Evolutionary conservation across 257 asterid genomes (phyloP), one percentile per base, ranked within the genome.

Genomic region (Nicotiana sylvestris): DNA sequence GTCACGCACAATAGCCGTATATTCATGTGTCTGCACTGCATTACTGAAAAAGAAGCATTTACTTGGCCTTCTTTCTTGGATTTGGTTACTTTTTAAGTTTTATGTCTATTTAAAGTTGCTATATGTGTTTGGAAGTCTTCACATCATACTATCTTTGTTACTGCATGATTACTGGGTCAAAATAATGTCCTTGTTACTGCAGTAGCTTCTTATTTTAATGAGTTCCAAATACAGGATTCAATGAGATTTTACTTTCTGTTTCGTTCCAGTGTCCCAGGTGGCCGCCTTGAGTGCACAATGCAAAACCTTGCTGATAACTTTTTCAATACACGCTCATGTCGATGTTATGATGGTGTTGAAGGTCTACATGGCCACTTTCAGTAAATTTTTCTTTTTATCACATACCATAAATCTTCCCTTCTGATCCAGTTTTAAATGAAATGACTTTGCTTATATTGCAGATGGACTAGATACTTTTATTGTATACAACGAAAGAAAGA

Each of bases 201-300:
- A 5, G 62, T 76, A 46, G 67, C 78, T 82, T 82, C 18, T 4
- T 57, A 49, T 46, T 6, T 78, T 61, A 32, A n/a, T 35, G 80
- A 76, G 46, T 51, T 76, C 46, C 53, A 15, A 51, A 58, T 49
- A 49, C 46, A 27, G 21, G 43, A 49, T 76, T 66, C 29, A 80
- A 56, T 46, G 66, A 61, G 37, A 81, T 79, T 85, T 84, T 56
- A 81, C 79, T 51, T 76, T 76, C 64, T 76, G 21, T 76, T 66
- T 85, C 89, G 55, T 82, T 77, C 66, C 80, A 96, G 99, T 87
- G 93, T 92, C 82, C 85, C 90, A 84, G 99, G 99, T 85, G 99
- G 99, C 76, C 98, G 98, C 83, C 85, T 93, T 91, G 99, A 96
- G 82, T 94, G 97, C 83, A 96, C 99, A 84, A 96, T 96, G 99